Evolutionary conservation across 2,329 filamentous ascomycete genomes (phyloP), one percentile per base, ranked within the genome.

Genomic region (Teratosphaeria viscida): DNA sequence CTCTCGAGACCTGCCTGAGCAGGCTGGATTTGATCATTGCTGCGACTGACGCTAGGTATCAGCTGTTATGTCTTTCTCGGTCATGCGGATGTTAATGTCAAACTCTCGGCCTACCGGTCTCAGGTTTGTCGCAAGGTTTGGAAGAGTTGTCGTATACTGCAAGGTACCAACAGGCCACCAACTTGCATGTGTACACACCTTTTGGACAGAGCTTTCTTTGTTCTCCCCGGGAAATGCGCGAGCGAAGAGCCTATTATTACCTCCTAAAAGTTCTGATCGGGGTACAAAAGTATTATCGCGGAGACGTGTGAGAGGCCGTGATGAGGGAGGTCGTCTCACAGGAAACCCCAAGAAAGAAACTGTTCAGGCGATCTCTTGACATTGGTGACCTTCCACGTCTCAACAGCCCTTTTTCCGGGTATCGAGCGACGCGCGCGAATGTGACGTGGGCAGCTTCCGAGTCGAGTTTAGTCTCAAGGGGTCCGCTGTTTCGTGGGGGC

Each of bases 21-120:
- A 73, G 60, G 58, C 58, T 71, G 63, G 61, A 64, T 59, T 68
- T 68, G 64, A 72, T 67, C 71, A 72, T 73, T 29, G 37, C 65
- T 37, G 55, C 43, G 37, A 35, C 35, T 54, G 16, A 19, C 5
- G 43, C 16, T 16, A 19, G 43, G 43, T 19, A 19, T 49, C 43
- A 49, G 43, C 43, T 49, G 5, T 49, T 19, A 23, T 23, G 7
- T 6, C 5, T 32, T 32, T 32, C 16, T 49, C 43, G 43, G 43
- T 49, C 43, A 19, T 49, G 43, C 43, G 43, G n/a, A 49, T 49
- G 19, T n/a, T 5, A 5, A 49, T 49, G 43, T 10, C 43, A 23
- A 49, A 23, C n/a, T 49, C 43, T 49, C 23, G 43, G n/a, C 19
- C n/a, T 49, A n/a, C 43, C 43, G 43, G 43, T 23, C 16, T 49